Conservation (phyloP, 1,139 yeast species). For the Candida sanyaensis region DNA sequence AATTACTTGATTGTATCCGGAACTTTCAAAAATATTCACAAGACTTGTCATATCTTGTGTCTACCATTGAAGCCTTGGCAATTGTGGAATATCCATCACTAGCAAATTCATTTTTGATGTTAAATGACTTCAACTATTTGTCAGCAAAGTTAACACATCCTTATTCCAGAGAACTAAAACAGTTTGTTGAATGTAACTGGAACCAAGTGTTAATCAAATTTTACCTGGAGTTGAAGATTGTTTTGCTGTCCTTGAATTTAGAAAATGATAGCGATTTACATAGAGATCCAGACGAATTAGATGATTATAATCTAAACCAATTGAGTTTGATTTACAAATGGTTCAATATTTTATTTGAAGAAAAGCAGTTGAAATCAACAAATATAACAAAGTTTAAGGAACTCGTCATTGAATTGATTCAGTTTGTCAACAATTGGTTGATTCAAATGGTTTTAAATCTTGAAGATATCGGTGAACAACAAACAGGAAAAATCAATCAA, state of each 20-base stretch:
- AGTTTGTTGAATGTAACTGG: conserved; percentile 22
- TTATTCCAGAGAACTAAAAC: conserved; percentile 14
- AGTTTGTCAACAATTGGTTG: conserved; percentile 33
- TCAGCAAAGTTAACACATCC: conserved; percentile 12
- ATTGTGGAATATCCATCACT: conserved; percentile 34
- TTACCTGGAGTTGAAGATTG: conserved; percentile 21
- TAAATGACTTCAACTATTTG: conserved; percentile 37
- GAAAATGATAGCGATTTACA: conserved; percentile 5
- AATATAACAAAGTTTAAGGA: conserved; percentile 30
- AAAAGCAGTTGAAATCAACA: conserved; percentile 25
- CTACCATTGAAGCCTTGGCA: conserved; percentile 34
- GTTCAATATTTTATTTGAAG: conserved; percentile 25
- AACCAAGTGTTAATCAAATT: conserved; percentile 23
- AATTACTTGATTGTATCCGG: conserved; percentile 21
- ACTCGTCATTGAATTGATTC: conserved; percentile 28
- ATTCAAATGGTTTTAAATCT: conserved; percentile 27
- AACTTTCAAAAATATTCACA: conserved; percentile 20
- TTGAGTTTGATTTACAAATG: conserved; percentile 24
- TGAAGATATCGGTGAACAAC: conserved; percentile 40
- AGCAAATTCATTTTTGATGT: conserved; percentile 33
- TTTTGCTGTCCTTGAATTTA: conserved; percentile 20
- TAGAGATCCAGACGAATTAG: conserved; percentile 16
- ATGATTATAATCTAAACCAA: conserved; percentile 24
- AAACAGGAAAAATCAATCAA: conserved; percentile 31
- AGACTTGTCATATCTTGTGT: conserved; percentile 16